Percentiles rank a stretch among this genome's conserved stretches.
phyloP scores from a whole-genome alignment of 140 eudicot genomes.

The Cichorium intybus region DNA sequence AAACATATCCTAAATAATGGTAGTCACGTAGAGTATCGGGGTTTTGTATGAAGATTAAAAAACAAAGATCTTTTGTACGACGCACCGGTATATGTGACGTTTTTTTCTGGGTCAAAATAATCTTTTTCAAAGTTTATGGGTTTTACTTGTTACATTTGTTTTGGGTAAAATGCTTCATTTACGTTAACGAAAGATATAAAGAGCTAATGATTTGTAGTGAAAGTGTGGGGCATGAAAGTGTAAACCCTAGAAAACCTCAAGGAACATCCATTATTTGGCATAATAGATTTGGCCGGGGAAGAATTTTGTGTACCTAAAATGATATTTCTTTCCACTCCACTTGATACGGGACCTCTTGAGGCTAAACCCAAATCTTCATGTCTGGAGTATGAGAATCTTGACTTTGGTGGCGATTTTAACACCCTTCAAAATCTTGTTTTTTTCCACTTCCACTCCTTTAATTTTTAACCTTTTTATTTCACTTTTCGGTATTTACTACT shows the following conservation, averaged over 20 bases:
- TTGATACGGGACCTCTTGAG: conserved; percentile 36
- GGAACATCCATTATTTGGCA: conserved; percentile 39
- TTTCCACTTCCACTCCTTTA: conserved; percentile 20
- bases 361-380: conserved; percentile 40
- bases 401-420: conserved; percentile 27
- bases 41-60: background rate
- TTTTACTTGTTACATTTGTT: background rate
- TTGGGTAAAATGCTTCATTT: background rate
- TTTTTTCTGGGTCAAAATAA: too few relatives aligned
- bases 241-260: conserved; percentile 26
- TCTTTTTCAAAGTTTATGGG: background rate
- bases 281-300: conserved; percentile 27
- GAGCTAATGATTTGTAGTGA: background rate
- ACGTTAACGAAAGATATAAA: background rate
- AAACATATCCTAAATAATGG: background rate
- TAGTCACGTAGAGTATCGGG: background rate
- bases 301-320: conserved; percentile 31
- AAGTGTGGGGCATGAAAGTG: conserved; percentile 28
- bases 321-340: conserved; percentile 30
- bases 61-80: background rate
- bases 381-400: conserved; percentile 42
- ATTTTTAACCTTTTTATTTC: conserved; percentile 3
- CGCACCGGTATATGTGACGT: background rate
- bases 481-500: conserved; percentile 33
- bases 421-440: conserved; percentile 27